Base-by-base conservation (phyloP, 805 yeast species). In the Diddensiella santjacobensis region DNA sequence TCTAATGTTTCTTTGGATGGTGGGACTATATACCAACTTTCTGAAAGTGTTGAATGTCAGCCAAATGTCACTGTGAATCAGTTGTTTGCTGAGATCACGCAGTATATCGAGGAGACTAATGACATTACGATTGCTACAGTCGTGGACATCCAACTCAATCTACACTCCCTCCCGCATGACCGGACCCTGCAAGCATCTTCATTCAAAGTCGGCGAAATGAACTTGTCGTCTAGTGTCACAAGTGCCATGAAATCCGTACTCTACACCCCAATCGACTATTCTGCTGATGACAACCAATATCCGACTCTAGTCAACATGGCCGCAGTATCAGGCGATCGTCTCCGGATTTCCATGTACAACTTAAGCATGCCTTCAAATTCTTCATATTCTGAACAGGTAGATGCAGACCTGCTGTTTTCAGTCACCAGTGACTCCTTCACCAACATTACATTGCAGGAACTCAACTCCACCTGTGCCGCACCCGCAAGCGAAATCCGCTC, bases 101-200 rank as follows among this genome's bases (percentile, higher is more conserved):
- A 42, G 0, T 79, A 70, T 55, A 51, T 78, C 2, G 33, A 31
- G 0, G 60, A 50, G 3, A 75, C 81, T 1, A 72, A 79, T 48
- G 74, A 75, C 13, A 70, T 71, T 43, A 53, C 79, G 20, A 68
- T 71, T 4, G 79, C 75, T 0, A 71, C 76, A 55, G 20, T 52
- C 10, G 35, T 58, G 4, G 44, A 74, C 20, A 17, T 81, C 11
- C 62, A 68, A 11, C 33, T 81, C 8, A 70, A 71, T 35, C 40
- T 78, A 18, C 57, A 63, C 30, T 26, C 46, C 1, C 19, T 55
- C 44, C 41, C 37, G 10, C 29, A 22, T 13, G 39, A 35, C 38
- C 8, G 13, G 13, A 8, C 8, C 31, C 8, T 8, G 13, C 31
- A 8, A 8, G 8, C 31, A 26, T 8, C 38, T 8, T 17, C 20